These are phyloP conservation scores for Schwanniomyces sp. DNA, from an alignment of 805 yeast genomes.

Conservation along the genomic window DNA sequence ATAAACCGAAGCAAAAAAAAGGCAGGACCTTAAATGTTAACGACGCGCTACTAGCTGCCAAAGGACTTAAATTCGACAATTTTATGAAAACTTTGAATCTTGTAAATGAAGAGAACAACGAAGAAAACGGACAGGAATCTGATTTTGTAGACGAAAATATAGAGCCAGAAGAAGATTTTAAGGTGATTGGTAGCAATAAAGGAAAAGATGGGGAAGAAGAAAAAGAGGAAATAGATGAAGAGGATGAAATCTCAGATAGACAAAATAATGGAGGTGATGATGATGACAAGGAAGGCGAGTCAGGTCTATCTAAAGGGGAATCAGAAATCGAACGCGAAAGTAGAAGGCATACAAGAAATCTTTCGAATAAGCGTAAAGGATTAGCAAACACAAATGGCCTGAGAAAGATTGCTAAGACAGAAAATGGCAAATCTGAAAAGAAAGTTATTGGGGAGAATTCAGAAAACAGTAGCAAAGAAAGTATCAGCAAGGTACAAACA, in stretches of 20 bases:
- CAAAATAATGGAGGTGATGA: slow-evolving; percentile 16
- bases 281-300: slow-evolving; percentile 18
- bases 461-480: neutral
- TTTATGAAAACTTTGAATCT: slow-evolving; percentile 32
- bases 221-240: slow-evolving; percentile 24
- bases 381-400: slow-evolving; percentile 1
- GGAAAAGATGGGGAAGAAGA: slow-evolving; percentile 15
- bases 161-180: slow-evolving; percentile 7
- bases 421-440: slow-evolving; percentile 3
- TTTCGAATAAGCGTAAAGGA: neutral
- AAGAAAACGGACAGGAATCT: slow-evolving; percentile 14
- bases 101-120: slow-evolving; percentile 15
- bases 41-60: slow-evolving; percentile 40
- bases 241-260: slow-evolving; percentile 20
- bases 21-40: slow-evolving; percentile 30
- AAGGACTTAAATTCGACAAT: slow-evolving; percentile 33
- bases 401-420: slow-evolving; percentile 3
- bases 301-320: slow-evolving; percentile 24
- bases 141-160: slow-evolving; percentile 15
- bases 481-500: slow-evolving; percentile 9
- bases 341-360: slow-evolving; percentile 11
- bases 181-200: slow-evolving; percentile 9
- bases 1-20: slow-evolving; percentile 16
- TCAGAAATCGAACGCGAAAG: slow-evolving; percentile 26
- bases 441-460: neutral